Evolutionary conservation across 495 filamentous ascomycete genomes (phyloP).

Genomic region (Annulohypoxylon bovei): DNA sequence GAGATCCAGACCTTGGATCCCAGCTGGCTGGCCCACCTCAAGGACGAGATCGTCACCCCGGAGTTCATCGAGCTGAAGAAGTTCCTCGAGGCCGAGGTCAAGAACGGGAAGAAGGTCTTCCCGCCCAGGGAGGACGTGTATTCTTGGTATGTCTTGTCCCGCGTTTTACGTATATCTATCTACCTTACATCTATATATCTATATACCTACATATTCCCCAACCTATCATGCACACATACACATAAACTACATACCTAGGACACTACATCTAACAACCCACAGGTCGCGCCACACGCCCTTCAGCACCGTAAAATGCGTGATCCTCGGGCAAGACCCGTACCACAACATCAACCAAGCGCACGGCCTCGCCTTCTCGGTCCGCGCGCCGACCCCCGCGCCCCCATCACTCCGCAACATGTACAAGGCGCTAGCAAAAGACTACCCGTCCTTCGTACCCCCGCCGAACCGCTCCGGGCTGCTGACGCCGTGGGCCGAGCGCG

Average conservation of each 20-base stretch:
- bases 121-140: conserved; percentile 92
- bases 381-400: conserved; percentile 85
- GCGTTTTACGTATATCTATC: background rate
- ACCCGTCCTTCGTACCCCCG: conserved; percentile 78
- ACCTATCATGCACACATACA: too few relatives aligned
- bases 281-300: conserved; percentile 94
- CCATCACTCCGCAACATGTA: conserved; percentile 94
- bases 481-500: conserved; percentile 91
- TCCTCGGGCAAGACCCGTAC: conserved; percentile 96
- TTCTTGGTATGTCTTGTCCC: conserved; percentile 73
- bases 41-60: conserved; percentile 78
- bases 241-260: too few relatives aligned
- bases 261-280: background rate
- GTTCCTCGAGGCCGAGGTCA: conserved; percentile 83
- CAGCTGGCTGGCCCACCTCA: conserved; percentile 87
- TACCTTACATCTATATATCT: background rate
- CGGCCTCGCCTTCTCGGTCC: conserved; percentile 93
- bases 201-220: background rate
- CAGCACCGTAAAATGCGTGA: conserved; percentile 83
- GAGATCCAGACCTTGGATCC: conserved; percentile 93
- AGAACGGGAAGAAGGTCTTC: conserved; percentile 78
- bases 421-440: conserved; percentile 83
- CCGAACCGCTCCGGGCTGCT: conserved; percentile 81
- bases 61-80: conserved; percentile 88
- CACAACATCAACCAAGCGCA: conserved; percentile 96